Evolutionary conservation across 2,329 filamentous ascomycete species (phyloP).

Genomic region (Phoma sp.): DNA sequence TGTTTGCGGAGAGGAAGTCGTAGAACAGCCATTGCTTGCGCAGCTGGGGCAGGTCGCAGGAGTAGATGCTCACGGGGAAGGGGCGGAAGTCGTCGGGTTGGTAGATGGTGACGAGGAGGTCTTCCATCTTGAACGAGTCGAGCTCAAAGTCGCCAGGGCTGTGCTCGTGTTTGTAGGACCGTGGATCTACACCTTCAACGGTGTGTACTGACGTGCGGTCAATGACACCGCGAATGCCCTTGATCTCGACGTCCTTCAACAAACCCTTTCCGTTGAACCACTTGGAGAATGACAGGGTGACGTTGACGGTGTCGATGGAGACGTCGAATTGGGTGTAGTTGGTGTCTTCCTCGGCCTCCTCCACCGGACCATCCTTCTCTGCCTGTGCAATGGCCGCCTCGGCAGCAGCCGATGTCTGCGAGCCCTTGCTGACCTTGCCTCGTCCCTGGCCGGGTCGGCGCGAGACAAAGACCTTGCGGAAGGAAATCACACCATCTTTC

Average conservation of each 20-base stretch:
- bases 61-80: constrained; percentile 94
- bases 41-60: constrained; percentile 89
- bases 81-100: constrained; percentile 92
- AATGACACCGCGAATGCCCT: constrained; percentile 89
- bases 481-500: constrained; percentile 93
- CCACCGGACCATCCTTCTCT: constrained; percentile 45
- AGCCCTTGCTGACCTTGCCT: constrained; percentile 90
- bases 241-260: constrained; percentile 90
- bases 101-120: constrained; percentile 88
- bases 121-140: constrained; percentile 94
- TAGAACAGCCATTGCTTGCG: constrained; percentile 98
- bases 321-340: constrained; percentile 99
- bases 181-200: constrained; percentile 76
- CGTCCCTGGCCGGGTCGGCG: constrained; percentile 82
- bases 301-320: constrained; percentile 93
- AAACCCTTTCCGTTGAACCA: constrained; percentile 98
- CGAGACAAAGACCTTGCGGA: constrained; percentile 96
- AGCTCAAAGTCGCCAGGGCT: constrained; percentile 95
- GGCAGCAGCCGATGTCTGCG: constrained; percentile 81
- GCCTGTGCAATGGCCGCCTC: constrained; percentile 72
- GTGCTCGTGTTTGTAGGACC: constrained; percentile 87
- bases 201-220: constrained; percentile 86
- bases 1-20: constrained; percentile 92
- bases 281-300: constrained; percentile 95
- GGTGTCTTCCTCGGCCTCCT: constrained; percentile 73